These are phyloP conservation scores for Chaetoscypha palmicola DNA, from an alignment of 2,329 filamentous ascomycete genomes.

Conservation along the genomic window DNA sequence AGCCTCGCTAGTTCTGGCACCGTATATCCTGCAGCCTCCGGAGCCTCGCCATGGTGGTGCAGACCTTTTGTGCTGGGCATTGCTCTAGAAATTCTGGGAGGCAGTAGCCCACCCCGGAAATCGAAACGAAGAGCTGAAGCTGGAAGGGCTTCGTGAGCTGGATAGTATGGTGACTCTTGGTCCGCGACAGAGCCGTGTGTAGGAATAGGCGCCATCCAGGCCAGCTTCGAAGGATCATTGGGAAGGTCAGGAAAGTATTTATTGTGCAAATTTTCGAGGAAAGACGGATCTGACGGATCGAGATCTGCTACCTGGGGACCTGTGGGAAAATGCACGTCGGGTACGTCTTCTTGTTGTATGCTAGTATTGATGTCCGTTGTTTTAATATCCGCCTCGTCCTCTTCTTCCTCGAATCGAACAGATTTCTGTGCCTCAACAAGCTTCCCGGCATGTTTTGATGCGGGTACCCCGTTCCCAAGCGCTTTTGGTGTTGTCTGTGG, in stretches of 20 bases:
- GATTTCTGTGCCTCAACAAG: slow-evolving; percentile 37
- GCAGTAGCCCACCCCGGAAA: slow-evolving; percentile 72
- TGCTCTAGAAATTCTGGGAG: slow-evolving; percentile 65
- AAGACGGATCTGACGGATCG: slow-evolving; percentile 75
- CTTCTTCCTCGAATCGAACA: slow-evolving; percentile 33
- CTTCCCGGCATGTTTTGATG: slow-evolving; percentile 21
- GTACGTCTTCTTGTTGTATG: slow-evolving; percentile 53
- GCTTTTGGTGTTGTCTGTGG: too few relatives aligned
- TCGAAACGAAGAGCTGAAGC: slow-evolving; percentile 80
- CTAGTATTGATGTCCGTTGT: slow-evolving; percentile 25
- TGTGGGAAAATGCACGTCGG: slow-evolving; percentile 35
- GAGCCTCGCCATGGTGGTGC: slow-evolving; percentile 89
- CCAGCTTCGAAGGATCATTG: slow-evolving; percentile 75
- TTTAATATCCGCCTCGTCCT: slow-evolving; percentile 34
- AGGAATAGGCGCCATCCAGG: slow-evolving; percentile 78
- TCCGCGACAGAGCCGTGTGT: slow-evolving; percentile 58
- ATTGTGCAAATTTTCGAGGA: slow-evolving; percentile 74
- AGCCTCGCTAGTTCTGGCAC: slow-evolving; percentile 77
- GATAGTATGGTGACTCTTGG: slow-evolving; percentile 73
- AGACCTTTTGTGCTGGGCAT: slow-evolving; percentile 74
- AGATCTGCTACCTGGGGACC: slow-evolving; percentile 57
- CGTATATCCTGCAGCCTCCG: slow-evolving; percentile 91
- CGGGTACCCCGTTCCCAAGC: slow-evolving; percentile 11
- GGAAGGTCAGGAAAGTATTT: slow-evolving; percentile 92
- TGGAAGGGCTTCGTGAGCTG: slow-evolving; percentile 62